Evolutionary conservation across 176 grass and related monocot species (phyloP).

Genomic region (Alloteropsis semialata): DNA sequence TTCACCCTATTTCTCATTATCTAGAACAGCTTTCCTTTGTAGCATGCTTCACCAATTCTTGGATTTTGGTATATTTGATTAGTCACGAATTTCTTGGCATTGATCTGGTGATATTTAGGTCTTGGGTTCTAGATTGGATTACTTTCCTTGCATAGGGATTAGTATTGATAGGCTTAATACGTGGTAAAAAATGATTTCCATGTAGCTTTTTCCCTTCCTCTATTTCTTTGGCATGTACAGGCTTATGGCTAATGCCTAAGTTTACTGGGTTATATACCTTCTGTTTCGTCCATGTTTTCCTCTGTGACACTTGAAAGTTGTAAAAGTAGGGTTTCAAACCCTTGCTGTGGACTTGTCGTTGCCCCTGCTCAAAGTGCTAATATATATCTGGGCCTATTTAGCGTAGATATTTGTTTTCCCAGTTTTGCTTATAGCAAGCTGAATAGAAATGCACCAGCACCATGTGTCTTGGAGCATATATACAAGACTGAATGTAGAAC

Average conservation of each 20-base stretch:
- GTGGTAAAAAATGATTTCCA: slow-evolving; percentile 1
- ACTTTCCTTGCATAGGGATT: neutral
- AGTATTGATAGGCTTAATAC: neutral
- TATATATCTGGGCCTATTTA: neutral
- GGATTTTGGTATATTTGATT: neutral
- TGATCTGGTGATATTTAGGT: neutral
- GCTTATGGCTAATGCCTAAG: neutral
- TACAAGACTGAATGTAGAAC: neutral
- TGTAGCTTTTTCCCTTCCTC: neutral
- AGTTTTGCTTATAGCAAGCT: neutral
- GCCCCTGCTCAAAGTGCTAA: neutral
- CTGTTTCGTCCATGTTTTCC: neutral
- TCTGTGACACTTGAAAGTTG: neutral
- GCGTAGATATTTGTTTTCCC: neutral
- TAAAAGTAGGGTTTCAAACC: neutral
- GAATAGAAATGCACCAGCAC: neutral
- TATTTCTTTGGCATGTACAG: neutral
- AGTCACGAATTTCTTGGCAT: neutral
- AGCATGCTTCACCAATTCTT: neutral
- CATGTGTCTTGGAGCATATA: neutral
- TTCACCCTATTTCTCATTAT: neutral
- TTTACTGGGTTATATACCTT: neutral
- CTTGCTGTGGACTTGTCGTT: neutral
- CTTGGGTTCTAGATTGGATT: neutral
- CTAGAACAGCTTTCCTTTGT: neutral